Base-by-base conservation (phyloP, 768 basidiomycete species). In the Psilocybe cubensis region DNA sequence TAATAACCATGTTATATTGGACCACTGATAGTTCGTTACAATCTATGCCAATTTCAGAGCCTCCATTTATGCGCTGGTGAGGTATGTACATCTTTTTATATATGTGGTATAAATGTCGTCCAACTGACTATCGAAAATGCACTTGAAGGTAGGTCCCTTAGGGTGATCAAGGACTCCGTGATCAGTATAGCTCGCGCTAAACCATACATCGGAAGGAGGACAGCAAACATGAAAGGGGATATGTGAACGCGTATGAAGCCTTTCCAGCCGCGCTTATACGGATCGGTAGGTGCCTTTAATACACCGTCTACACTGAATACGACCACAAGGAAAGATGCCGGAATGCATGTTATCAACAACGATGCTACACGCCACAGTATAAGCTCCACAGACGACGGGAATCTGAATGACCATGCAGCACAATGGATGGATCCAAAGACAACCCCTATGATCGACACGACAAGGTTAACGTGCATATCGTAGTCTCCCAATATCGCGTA, bases 351-450 rank as follows among this genome's bases (percentile, higher is more conserved):
- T 44, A 52, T 38, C 12, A 38, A n/a, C 4, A 38, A 14, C 35
- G 35, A 38, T 3, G 14, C 35, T 1, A 42, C 25, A 35, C 48
- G 35, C 60, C 60, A 61, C n/a, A 54, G 29, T 1, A 29, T 29
- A 3, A n/a, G 51, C 41, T 61, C 60, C 4, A 21, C 46, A 10
- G 25, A 10, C 3, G 60, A 57, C 2, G 56, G 60, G 35, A 57
- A 61, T 23, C 14, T n/a, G 29, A 61, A 61, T 12, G 33, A 21
- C 56, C 56, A 61, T 4, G 46, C 56, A 5, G 49, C 48, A 41
- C 51, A 50, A 42, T 61, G 60, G 17, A 61, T 61, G 9, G 42
- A 45, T 18, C 60, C 60, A 18, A 61, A 61, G 21, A 54, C 50
- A 28, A 42, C 51, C 18, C 52, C 56, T n/a, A 61, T 57, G n/a